Conservation (phyloP, 495 filamentous ascomycete species). For the Durotheca rogersii region DNA sequence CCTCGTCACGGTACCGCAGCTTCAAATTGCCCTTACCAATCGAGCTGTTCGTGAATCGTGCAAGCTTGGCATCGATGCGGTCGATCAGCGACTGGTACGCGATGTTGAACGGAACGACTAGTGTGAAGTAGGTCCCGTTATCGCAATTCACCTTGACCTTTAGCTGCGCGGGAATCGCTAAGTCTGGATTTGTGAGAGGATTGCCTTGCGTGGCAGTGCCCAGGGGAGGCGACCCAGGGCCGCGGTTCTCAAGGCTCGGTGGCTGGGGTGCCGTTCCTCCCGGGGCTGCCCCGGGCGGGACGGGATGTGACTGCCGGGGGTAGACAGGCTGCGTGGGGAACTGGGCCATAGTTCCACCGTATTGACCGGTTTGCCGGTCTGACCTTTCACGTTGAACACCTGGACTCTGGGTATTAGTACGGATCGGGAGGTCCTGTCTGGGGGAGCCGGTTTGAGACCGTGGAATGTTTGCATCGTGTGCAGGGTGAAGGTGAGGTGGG, state of each 20-base stretch:
- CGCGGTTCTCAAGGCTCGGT: slow-evolving; percentile 36
- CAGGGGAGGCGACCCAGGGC: slow-evolving; percentile 34
- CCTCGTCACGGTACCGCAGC: slow-evolving; percentile 87
- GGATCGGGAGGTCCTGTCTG: slow-evolving; percentile 50
- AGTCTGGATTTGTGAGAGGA: slow-evolving; percentile 49
- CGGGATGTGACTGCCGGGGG: slow-evolving; percentile 46
- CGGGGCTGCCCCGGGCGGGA: slow-evolving; percentile 17
- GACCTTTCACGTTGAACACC: slow-evolving; percentile 48
- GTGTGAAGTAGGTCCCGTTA: slow-evolving; percentile 75
- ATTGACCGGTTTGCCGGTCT: slow-evolving; percentile 36
- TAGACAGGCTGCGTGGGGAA: slow-evolving; percentile 51
- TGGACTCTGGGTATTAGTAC: slow-evolving; percentile 56
- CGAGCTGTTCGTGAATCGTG: slow-evolving; percentile 74
- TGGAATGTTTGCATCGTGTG: slow-evolving; percentile 55
- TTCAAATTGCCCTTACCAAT: slow-evolving; percentile 76
- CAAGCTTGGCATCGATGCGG: slow-evolving; percentile 94
- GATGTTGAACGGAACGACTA: slow-evolving; percentile 92
- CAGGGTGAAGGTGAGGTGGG: slow-evolving; percentile 56
- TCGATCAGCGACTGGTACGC: slow-evolving; percentile 88
- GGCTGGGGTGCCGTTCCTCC: slow-evolving; percentile 27
- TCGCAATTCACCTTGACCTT: slow-evolving; percentile 93
- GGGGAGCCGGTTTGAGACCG: slow-evolving; percentile 56
- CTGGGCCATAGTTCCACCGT: slow-evolving; percentile 47
- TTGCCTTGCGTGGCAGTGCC: slow-evolving; percentile 40
- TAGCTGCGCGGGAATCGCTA: slow-evolving; percentile 74